phyloP scores from a whole-genome alignment of 306 rosid genomes.

The Lathyrus oleraceus region DNA sequence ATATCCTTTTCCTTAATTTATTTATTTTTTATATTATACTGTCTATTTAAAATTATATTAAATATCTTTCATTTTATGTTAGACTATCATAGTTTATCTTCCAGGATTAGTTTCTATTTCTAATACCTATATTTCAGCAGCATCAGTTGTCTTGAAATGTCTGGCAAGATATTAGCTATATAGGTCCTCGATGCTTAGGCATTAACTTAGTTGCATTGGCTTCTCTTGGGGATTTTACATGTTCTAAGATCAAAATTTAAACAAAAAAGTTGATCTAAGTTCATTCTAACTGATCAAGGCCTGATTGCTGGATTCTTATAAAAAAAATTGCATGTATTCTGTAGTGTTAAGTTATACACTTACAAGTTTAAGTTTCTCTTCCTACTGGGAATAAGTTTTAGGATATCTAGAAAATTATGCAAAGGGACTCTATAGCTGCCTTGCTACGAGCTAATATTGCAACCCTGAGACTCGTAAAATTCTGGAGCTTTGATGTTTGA shows the following conservation, averaged over 20 bases:
- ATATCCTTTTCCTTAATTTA: background rate
- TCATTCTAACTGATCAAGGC: conserved; percentile 3
- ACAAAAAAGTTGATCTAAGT: background rate
- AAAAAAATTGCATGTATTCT: conserved; percentile 4
- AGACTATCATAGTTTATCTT: background rate
- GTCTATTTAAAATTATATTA: background rate
- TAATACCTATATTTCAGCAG: background rate
- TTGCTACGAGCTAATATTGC: conserved; percentile 18
- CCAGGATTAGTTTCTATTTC: background rate
- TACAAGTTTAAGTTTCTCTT: background rate
- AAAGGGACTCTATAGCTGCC: background rate
- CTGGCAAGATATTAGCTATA: conserved; percentile 19
- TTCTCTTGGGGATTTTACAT: conserved; percentile 23
- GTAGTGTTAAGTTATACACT: conserved; percentile 21
- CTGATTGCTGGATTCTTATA: background rate
- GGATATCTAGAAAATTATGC: conserved; percentile 3
- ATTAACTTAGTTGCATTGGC: background rate
- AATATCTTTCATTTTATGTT: background rate
- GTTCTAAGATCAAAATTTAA: conserved; percentile 12
- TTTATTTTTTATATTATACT: conserved; percentile 3
- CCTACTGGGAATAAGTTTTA: conserved; percentile 5
- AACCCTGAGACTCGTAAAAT: background rate
- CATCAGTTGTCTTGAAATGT: conserved; percentile 28
- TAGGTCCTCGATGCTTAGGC: background rate
- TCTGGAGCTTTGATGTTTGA: conserved; percentile 5